These are phyloP conservation scores for Ganoderma resinaceum DNA, from an alignment of 1,284 basidiomycete genomes.

Conservation along the genomic window DNA sequence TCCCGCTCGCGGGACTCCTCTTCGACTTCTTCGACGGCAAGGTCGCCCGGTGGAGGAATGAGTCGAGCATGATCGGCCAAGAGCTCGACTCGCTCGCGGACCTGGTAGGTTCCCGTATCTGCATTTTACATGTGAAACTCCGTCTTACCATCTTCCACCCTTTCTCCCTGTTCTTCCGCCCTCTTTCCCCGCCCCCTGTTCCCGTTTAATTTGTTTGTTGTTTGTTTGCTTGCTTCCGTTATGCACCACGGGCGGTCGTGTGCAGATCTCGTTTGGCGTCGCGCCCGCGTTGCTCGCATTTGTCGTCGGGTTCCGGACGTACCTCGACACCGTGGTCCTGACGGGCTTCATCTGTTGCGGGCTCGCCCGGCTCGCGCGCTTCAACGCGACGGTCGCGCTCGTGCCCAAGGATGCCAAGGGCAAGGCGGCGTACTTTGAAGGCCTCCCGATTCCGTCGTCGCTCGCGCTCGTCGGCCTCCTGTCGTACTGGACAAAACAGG, in stretches of 20 bases:
- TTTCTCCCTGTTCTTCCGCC: slow-evolving; percentile 16
- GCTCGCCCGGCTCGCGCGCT: slow-evolving; percentile 94
- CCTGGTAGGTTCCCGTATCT: slow-evolving; percentile 62
- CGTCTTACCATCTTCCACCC: slow-evolving; percentile 13
- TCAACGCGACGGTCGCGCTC: slow-evolving; percentile 97
- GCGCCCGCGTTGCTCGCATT: slow-evolving; percentile 95
- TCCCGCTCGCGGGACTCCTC: slow-evolving; percentile 95
- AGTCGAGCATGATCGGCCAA: slow-evolving; percentile 96
- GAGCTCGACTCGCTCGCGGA: slow-evolving; percentile 98
- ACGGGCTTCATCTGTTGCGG: slow-evolving; percentile 96
- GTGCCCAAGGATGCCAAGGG: slow-evolving; percentile 90
- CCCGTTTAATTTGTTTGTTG: background rate
- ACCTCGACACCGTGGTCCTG: slow-evolving; percentile 88
- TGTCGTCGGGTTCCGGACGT: slow-evolving; percentile 88
- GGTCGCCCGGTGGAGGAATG: slow-evolving; percentile 96
- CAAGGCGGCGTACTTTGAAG: slow-evolving; percentile 96
- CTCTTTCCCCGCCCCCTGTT: slow-evolving; percentile 1
- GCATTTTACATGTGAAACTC: slow-evolving; percentile 15
- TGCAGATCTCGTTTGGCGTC: slow-evolving; percentile 94
- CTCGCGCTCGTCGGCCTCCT: slow-evolving; percentile 84
- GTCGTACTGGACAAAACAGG: slow-evolving; percentile 84
- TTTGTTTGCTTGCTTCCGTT: background rate
- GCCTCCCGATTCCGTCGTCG: slow-evolving; percentile 94
- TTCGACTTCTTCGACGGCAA: slow-evolving; percentile 99
- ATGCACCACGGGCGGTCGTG: background rate